A percentile compares a stretch with the other conserved stretches of the same genome.
Conservation (phyloP, 2,329 filamentous ascomycete genomes). For the Raffaelea arxii region DNA sequence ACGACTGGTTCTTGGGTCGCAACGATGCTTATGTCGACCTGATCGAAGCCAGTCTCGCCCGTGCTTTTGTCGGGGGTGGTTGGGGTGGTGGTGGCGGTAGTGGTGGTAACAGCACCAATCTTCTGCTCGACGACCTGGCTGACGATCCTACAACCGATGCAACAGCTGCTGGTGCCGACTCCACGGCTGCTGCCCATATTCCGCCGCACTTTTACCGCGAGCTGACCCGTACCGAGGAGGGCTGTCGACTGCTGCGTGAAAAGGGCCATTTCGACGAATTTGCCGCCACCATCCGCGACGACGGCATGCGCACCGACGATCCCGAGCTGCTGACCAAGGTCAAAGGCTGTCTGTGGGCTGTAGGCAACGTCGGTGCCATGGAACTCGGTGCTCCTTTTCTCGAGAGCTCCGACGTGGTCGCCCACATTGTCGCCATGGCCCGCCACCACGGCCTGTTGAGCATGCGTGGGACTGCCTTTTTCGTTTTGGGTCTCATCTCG, state of each 20-base stretch:
- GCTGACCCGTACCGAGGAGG: slow-evolving; percentile 83
- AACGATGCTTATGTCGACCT: slow-evolving; percentile 94
- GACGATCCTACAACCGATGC: no score
- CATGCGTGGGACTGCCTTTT: slow-evolving; percentile 90
- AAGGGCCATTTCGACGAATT: slow-evolving; percentile 98
- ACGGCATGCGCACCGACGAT: slow-evolving; percentile 77
- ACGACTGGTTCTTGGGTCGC: slow-evolving; percentile 95
- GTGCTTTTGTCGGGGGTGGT: slow-evolving; percentile 30
- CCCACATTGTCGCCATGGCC: slow-evolving; percentile 79
- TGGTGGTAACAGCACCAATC: no score
- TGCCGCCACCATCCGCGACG: slow-evolving; percentile 75
- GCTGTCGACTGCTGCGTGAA: slow-evolving; percentile 77
- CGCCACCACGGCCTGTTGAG: slow-evolving; percentile 85
- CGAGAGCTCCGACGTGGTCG: slow-evolving; percentile 80
- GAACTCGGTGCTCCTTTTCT: slow-evolving; percentile 91
- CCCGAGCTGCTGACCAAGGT: slow-evolving; percentile 80
- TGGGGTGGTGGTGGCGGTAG: no score
- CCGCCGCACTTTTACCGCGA: slow-evolving; percentile 98
- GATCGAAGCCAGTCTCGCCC: slow-evolving; percentile 90
- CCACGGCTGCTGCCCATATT: slow-evolving; percentile 53
- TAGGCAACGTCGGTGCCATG: slow-evolving; percentile 97
- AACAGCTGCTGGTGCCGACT: slow-evolving; percentile 47
- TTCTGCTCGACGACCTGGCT: no score
- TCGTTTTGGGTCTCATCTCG: slow-evolving; percentile 86
- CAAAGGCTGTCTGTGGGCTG: slow-evolving; percentile 94